Base-by-base conservation (phyloP, 768 basidiomycete genomes). In the Trametes sanguinea region DNA sequence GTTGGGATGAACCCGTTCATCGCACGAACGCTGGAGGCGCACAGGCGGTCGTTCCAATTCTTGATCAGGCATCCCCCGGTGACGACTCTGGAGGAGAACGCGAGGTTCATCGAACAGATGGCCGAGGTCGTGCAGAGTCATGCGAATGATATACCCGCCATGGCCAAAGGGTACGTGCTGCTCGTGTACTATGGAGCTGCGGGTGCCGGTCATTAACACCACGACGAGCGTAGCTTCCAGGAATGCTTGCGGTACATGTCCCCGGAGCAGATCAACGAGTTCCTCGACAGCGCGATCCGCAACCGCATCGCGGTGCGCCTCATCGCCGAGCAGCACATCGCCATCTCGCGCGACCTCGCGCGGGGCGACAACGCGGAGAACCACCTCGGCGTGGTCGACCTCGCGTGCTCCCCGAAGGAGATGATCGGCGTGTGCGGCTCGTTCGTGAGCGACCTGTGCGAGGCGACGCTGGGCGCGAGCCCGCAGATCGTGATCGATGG, bases 251-350 rank as follows among this genome's bases (percentile, higher is more conserved):
- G 85, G 53, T 95, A 95, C 74, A 88, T 95, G 81, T 85, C 91
- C 7, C 83, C 90, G 6, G 80, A 80, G n/a, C 85, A 90, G 67
- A 88, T 93, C 66, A 87, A 83, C 75, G 79, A 80, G 58, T 95
- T 95, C 71, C 77, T 95, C 29, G 90, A 95, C 71, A 85, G 86
- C 45, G 87, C 91, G 43, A 94, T 95, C 67, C 86, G 87, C 30
- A 94, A 86, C 69, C 88, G 94, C 57, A 93, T 95, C 58, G 92
- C 91, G 42, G 85, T 95, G 32, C 87, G 94, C 37, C 78, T 95
- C 58, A 90, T 95, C 62, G 94, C 92, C 42, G 94, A 95, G 72
- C 94, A 95, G 68, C 94, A 95, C 72, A 90, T 95, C 40, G 86
- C 91, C 8, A 79, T 95, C 45, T 90, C 93, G 1, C 85, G 84